phyloP scores from a whole-genome alignment of 2,329 filamentous ascomycete genomes.

The Alternaria triticina region DNA sequence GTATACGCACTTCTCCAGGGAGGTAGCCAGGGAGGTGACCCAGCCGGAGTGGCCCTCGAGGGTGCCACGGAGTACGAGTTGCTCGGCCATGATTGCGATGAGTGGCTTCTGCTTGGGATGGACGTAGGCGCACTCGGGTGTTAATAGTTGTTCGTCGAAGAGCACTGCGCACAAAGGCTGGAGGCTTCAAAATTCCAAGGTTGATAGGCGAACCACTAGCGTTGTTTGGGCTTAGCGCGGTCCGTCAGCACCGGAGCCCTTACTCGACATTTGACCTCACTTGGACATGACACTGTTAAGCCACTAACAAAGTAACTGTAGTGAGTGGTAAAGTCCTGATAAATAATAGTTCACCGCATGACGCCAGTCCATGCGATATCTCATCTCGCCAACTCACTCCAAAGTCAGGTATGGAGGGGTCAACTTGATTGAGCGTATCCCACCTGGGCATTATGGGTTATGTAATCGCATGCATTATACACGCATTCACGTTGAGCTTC shows the following conservation, averaged over 20 bases:
- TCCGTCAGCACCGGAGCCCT: not conserved
- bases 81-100: conserved; percentile 76
- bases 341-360: accelerated
- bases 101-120: conserved; percentile 45
- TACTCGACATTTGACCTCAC: not conserved
- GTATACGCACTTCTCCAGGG: conserved; percentile 83
- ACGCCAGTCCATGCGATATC: not conserved
- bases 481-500: too few relatives aligned
- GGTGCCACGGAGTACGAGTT: conserved; percentile 94
- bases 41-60: conserved; percentile 99
- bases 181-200: conserved; percentile 14
- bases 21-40: conserved; percentile 98
- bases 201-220: conserved; percentile 11
- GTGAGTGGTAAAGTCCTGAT: not conserved
- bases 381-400: not conserved
- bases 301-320: not conserved
- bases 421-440: not conserved
- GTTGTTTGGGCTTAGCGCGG: not conserved
- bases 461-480: accelerated
- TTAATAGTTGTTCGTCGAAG: conserved; percentile 25
- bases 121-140: conserved; percentile 40
- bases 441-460: not conserved
- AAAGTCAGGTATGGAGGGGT: not conserved
- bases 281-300: not conserved
- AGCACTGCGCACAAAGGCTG: conserved; percentile 4